Conservation (phyloP, 2,329 filamentous ascomycete genomes). For the Ascochyta rabiei region DNA sequence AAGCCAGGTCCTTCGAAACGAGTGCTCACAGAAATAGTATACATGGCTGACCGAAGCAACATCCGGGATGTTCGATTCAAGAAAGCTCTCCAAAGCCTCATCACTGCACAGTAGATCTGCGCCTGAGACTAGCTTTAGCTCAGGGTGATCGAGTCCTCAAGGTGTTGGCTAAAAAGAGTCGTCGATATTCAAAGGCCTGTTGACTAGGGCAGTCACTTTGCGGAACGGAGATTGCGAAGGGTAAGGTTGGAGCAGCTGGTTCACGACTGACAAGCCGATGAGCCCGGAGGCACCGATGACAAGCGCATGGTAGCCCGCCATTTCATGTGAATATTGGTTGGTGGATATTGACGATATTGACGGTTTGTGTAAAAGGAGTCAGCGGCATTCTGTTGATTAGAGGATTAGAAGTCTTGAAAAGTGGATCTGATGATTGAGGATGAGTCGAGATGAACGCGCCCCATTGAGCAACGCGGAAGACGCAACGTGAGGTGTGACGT, state of each 20-base stretch:
- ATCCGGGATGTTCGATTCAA: slow-evolving; percentile 37
- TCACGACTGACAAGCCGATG: slow-evolving; percentile 50
- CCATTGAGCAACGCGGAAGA: too few relatives aligned
- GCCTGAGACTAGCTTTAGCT: slow-evolving; percentile 42
- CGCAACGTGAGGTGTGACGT: too few relatives aligned
- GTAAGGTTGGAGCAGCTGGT: slow-evolving; percentile 43
- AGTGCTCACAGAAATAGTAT: slow-evolving; percentile 44
- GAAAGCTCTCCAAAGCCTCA: slow-evolving; percentile 23
- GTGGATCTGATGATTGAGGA: too few relatives aligned
- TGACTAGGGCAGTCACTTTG: slow-evolving; percentile 48
- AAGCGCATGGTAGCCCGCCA: slow-evolving; percentile 38
- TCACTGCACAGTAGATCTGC: slow-evolving; percentile 39
- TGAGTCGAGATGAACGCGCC: too few relatives aligned
- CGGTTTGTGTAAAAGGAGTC: too few relatives aligned
- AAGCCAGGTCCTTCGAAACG: not conserved
- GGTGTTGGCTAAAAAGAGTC: slow-evolving; percentile 44
- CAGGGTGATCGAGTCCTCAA: slow-evolving; percentile 6
- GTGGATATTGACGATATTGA: not conserved
- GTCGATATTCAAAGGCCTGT: slow-evolving; percentile 43
- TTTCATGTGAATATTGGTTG: not conserved
- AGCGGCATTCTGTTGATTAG: too few relatives aligned
- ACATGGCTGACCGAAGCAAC: slow-evolving; percentile 44
- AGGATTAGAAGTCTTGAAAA: too few relatives aligned
- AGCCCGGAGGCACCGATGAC: slow-evolving; percentile 52
- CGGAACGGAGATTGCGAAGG: slow-evolving; percentile 35